Evolutionary conservation across 345 rosid genomes (phyloP).

Genomic region (Corymbia maculata): DNA sequence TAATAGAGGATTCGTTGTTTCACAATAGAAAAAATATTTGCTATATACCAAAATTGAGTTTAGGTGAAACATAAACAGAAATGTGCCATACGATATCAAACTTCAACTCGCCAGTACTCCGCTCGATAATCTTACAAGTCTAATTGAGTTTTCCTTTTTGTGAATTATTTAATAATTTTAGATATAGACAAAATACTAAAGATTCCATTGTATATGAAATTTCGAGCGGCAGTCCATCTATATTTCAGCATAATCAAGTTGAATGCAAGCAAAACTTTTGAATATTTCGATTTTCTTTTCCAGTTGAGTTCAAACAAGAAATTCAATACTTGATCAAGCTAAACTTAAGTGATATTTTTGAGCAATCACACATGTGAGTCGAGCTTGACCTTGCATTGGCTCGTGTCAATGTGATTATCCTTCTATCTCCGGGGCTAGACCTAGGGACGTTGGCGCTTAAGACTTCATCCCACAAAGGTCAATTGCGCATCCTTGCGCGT

Average conservation of each 20-base stretch:
- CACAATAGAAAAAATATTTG: too few species aligned
- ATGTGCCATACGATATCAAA: rapidly evolving
- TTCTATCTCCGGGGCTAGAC: rapidly evolving
- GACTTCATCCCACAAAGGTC: too few species aligned
- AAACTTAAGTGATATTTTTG: too few species aligned
- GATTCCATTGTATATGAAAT: background rate
- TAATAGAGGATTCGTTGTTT: rapidly evolving
- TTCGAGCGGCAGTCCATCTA: rapidly evolving
- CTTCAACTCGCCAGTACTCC: rapidly evolving
- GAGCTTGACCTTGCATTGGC: background rate
- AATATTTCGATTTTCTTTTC: too few species aligned
- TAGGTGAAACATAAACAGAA: background rate
- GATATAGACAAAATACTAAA: background rate
- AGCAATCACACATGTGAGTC: background rate
- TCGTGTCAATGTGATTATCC: too few species aligned
- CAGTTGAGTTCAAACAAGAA: background rate
- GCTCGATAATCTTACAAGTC: background rate
- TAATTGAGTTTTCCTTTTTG: too few species aligned
- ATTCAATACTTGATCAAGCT: background rate
- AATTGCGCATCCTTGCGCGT: too few species aligned
- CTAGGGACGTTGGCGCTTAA: too few species aligned
- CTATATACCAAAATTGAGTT: background rate
- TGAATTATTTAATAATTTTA: too few species aligned
- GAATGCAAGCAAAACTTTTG: background rate
- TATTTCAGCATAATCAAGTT: background rate